These are phyloP conservation scores for Cystobasidium ongulense DNA, from an alignment of 768 basidiomycete genomes.

Conservation along the genomic window DNA sequence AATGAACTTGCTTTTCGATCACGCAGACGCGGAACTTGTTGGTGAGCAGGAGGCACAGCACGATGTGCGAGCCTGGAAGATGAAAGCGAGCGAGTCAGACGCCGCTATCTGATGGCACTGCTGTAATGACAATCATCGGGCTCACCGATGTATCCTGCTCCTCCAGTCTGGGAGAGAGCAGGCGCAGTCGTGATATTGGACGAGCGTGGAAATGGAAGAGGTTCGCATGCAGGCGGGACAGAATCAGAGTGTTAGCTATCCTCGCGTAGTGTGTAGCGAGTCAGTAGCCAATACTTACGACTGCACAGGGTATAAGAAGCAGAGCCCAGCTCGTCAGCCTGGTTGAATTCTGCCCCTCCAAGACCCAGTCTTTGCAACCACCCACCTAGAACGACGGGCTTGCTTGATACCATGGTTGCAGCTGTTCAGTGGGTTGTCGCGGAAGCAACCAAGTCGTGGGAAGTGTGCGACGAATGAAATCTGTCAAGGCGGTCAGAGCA, in stretches of 20 bases:
- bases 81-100: not conserved
- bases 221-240: not conserved
- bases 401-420: not conserved
- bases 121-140: not conserved
- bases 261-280: too few relatives aligned
- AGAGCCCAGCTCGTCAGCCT: not conserved
- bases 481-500: not conserved
- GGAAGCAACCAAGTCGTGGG: not conserved
- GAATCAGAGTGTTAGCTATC: not conserved
- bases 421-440: too few relatives aligned
- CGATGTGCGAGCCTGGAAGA: constrained; percentile 79
- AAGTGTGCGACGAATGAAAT: not conserved
- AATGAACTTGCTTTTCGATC: constrained; percentile 54
- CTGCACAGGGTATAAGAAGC: too few relatives aligned
- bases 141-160: constrained; percentile 35
- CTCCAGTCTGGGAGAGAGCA: constrained; percentile 30
- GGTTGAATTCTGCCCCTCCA: not conserved
- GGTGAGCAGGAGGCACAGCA: constrained; percentile 74
- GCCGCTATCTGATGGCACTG: not conserved
- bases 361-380: not conserved
- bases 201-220: not conserved
- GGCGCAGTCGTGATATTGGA: not conserved
- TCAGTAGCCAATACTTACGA: too few relatives aligned
- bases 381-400: constrained; percentile 33
- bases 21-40: constrained; percentile 85